Base-by-base conservation (phyloP, 73 alveolate genomes). In the Stentor coeruleus region DNA sequence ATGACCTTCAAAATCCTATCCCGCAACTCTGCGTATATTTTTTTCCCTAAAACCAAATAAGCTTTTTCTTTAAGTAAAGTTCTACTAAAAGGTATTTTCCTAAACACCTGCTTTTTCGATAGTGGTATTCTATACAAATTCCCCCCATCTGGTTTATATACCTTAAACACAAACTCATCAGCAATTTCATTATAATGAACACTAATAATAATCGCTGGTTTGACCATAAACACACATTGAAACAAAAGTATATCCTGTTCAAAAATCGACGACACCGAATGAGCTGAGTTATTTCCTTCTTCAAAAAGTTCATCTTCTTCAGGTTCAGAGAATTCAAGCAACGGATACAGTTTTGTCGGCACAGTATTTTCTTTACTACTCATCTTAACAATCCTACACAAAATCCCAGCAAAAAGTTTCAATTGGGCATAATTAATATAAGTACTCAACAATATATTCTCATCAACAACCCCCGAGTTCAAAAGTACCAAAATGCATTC, bases 301-400 rank as follows among this genome's bases (percentile, higher is more conserved):
- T 66, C 79, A 66, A 66, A 66, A 26, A 26, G 39, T 15, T 66
- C 79, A 1, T 20, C 37, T 66, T 20, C n/a, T 2, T 31, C 79
- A 20, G 20, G 26, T 66, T 66, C 79, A 26, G 79, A 66, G 37
- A 66, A 20, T 40, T 20, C 79, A 26, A 66, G n/a, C 15, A 28
- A 37, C 11, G 79, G 79, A 26, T 28, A 2, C n/a, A 66, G n/a
- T 66, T 66, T 66, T 20, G 11, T 26, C 33, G 26, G 79, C 20
- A 66, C n/a, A 28, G n/a, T 31, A 33, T 66, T 20, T 31, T 66
- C 40, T 40, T 66, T 66, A 40, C 39, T 33, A 14, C 33, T 66
- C 79, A 66, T 66, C 33, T 66, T 66, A 28, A 66, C 36, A 20
- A 66, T 33, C 79, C 79, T 66, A 2, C 79, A 66, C 42, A 66